Evolutionary conservation across 495 filamentous ascomycete species (phyloP).

Genomic region (Physcia stellaris): DNA sequence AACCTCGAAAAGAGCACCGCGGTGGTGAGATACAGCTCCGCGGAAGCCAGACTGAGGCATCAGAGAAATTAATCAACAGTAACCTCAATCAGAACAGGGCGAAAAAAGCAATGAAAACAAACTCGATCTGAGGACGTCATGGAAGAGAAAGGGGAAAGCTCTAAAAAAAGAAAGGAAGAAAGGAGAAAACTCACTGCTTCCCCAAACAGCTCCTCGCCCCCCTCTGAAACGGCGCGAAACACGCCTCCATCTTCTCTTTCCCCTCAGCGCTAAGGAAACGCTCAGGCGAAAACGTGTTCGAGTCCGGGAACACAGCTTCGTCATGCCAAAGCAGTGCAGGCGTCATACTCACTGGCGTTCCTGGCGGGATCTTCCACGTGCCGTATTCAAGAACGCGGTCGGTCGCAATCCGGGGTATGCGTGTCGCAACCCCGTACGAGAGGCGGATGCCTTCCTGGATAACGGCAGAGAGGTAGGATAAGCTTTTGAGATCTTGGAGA

Average conservation of each 20-base stretch:
- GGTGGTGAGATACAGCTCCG: constrained; percentile 25
- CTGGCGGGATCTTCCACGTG: constrained; percentile 23
- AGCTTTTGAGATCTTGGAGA: constrained; percentile 30
- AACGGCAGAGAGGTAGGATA: constrained; percentile 36
- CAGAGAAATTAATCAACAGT: too few relatives aligned
- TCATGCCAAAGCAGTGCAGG: constrained; percentile 33
- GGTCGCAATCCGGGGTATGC: constrained; percentile 29
- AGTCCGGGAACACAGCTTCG: constrained; percentile 11
- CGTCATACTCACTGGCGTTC: constrained; percentile 33
- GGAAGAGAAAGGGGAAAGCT: too few relatives aligned
- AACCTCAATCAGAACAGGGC: constrained; percentile 5
- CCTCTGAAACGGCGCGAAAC: constrained; percentile 21
- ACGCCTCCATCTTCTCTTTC: background rate
- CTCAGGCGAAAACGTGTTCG: constrained; percentile 23
- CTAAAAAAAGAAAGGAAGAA: too few relatives aligned
- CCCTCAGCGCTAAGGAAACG: constrained; percentile 28
- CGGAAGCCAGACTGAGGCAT: constrained; percentile 25
- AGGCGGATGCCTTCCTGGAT: constrained; percentile 36
- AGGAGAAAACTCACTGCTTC: constrained; percentile 23
- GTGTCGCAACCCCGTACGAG: constrained; percentile 21
- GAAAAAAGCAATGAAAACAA: background rate
- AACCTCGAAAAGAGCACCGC: constrained; percentile 27
- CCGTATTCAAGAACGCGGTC: constrained; percentile 25
- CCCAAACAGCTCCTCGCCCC: constrained; percentile 34
- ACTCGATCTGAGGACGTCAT: too few relatives aligned